Evolutionary conservation across 2,329 filamentous ascomycete genomes (phyloP), one percentile per base, ranked within the genome.

Genomic region (Tolypocladium inflatum): DNA sequence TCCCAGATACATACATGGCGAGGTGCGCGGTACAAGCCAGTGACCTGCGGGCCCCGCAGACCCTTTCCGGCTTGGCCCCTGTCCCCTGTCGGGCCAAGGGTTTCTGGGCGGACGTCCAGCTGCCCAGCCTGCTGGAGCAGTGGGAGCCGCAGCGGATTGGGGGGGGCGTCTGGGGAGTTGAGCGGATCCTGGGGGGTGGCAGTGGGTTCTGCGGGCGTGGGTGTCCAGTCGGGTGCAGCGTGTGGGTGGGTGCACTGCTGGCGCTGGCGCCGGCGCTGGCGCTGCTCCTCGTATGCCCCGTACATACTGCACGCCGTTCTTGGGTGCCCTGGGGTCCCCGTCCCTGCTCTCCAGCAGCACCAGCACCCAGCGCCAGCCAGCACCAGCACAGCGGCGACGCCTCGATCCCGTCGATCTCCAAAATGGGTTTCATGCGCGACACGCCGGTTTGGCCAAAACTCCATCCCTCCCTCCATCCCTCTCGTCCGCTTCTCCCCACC

Each of bases 381-480:
- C 35, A 35, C 35, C 35, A 9, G n/a, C 15, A 26, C 54, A 56
- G 55, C 42, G 51, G 56, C 56, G 26, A 48, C 37, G 52, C 66
- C 62, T 71, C 70, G 69, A 71, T 72, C 65, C 58, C 66, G 57
- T 70, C 70, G 69, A 72, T 72, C 70, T 50, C 48, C 48, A 55
- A 39, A 57, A 57, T 60, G 68, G 63, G 67, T 69, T 67, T 66
- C 63, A 64, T 67, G 66, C 64, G 65, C 64, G 67, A 65, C 62
- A 66, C 62, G 63, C 66, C 60, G 64, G 62, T 64, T 63, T 67
- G 64, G 62, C 63, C 61, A 64, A 63, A 69, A 65, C 63, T 64
- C 65, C 59, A 67, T 69, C 60, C 61, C 60, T 64, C 65, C 60
- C 61, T 63, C 64, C 60, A 59, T 59, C 57, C 60, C 60, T 64